Base-by-base conservation (phyloP, 2,329 filamentous ascomycete genomes). In the Diaporthe vaccinii region DNA sequence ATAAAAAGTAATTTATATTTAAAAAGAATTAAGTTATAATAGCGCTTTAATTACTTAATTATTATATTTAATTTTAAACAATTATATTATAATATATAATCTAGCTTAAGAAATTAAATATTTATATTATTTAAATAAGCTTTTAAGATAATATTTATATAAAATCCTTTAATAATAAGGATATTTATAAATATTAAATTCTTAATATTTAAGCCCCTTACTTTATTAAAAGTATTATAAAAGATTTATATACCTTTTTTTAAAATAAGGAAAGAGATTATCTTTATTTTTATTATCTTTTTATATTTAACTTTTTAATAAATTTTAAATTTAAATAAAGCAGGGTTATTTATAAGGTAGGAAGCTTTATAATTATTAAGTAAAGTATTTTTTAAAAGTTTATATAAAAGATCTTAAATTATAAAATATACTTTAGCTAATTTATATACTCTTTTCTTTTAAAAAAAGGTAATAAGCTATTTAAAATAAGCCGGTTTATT, bases 91-190 rank as follows among this genome's bases (percentile, higher is more conserved):
- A 59, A 14, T 22, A 36, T 41, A 41, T 59, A 59, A 14, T 59
- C 17, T 39, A 59, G 7, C 4, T 12, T 39, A 22, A 59, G 12
- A 59, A 22, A 59, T 5, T n/a, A 59, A n/a, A 59, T n/a, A 8
- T 22, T 31, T 20, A n/a, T 17, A n/a, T n/a, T 59, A 39, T 39
- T 36, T 59, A 59, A 39, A 20, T 31, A 36, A 59, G 34, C 57
- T 59, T 59, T 31, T 22, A 36, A 59, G 17, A 61, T 41, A 41
- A 61, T 61, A 41, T 61, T 61, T 22, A 61, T 61, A 61, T 61
- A 41, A 34, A 61, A 44, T 3, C 20, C 4, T 5, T 61, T 20
- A n/a, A 41, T 39, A 4, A 61, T 8, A 7, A 61, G 4, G 2
- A 61, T 25, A 25, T 61, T 31, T 2, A n/a, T n/a, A 41, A 61